These are phyloP conservation scores for Talaromyces thailandensis DNA, from an alignment of 495 filamentous ascomycete genomes.

Conservation along the genomic window DNA sequence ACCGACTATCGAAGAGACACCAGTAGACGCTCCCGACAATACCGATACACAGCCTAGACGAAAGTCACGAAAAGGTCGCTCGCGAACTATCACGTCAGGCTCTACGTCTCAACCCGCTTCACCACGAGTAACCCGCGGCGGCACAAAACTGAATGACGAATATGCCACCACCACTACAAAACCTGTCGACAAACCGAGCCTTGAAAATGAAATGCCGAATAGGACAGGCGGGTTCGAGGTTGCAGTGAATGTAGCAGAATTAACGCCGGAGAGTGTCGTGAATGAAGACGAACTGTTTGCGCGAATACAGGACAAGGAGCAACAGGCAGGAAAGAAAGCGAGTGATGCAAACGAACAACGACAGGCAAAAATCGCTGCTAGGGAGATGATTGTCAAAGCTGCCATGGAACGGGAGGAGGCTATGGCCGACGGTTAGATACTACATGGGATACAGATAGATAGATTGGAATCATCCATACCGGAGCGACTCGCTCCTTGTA, in stretches of 20 bases:
- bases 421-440: constrained; percentile 23
- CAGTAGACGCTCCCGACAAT: not conserved
- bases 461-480: not conserved
- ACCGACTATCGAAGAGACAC: not conserved
- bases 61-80: not conserved
- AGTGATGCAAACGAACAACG: constrained; percentile 12
- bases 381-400: constrained; percentile 27
- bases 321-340: not conserved
- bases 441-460: not conserved
- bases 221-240: not conserved
- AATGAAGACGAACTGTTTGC: not conserved
- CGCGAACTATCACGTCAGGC: not conserved
- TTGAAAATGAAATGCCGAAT: not conserved
- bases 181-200: not conserved
- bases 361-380: constrained; percentile 27
- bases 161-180: not conserved
- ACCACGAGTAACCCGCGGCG: not conserved
- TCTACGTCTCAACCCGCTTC: not conserved
- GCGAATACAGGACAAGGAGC: not conserved
- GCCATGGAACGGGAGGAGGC: constrained; percentile 38
- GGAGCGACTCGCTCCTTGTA: not conserved
- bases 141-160: not conserved
- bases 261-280: constrained; percentile 5
- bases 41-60: not conserved
- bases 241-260: not conserved